Percentiles rank a stretch among this genome's conserved stretches.
Conservation (phyloP, 495 filamentous ascomycete genomes). For the Aspergillus diversus region DNA sequence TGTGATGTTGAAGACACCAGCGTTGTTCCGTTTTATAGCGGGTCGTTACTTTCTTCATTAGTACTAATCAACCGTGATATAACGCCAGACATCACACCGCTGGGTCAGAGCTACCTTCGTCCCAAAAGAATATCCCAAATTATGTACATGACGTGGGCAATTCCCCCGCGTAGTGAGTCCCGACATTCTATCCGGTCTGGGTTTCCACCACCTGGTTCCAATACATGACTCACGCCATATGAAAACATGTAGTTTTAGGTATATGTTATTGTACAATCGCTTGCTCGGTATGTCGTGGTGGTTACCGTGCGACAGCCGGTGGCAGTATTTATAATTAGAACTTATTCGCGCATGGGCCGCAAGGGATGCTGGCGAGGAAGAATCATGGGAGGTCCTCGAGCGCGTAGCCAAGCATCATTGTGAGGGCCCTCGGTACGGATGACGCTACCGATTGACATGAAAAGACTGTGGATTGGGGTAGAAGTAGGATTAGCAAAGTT, state of each 20-base stretch:
- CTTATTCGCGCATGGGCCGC: slow-evolving; percentile 42
- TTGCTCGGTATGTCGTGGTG: background rate
- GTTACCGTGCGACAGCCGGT: background rate
- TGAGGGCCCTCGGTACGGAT: slow-evolving; percentile 79
- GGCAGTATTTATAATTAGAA: background rate
- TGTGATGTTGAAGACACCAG: background rate
- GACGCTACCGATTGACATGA: slow-evolving; percentile 97
- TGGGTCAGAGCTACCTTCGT: slow-evolving; percentile 16
- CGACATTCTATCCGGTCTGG: slow-evolving; percentile 1
- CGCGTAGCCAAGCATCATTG: slow-evolving; percentile 54
- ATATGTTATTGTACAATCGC: slow-evolving; percentile 42
- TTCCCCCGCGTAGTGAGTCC: slow-evolving; percentile 7
- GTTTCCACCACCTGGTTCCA: slow-evolving; percentile 9
- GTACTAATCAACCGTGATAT: slow-evolving; percentile 26
- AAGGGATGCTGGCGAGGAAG: slow-evolving; percentile 47
- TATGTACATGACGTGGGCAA: slow-evolving; percentile 24
- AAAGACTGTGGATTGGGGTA: slow-evolving; percentile 66
- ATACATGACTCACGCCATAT: background rate
- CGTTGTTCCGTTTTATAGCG: background rate
- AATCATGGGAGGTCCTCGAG: slow-evolving; percentile 51
- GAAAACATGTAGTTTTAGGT: slow-evolving; percentile 9
- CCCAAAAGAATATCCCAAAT: slow-evolving; percentile 13
- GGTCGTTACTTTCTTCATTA: slow-evolving; percentile 25
- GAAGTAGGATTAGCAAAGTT: slow-evolving; percentile 17
- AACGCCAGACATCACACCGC: slow-evolving; percentile 21